Evolutionary conservation across 805 yeast genomes (phyloP).

Genomic region (Komagataella mondaviorum): DNA sequence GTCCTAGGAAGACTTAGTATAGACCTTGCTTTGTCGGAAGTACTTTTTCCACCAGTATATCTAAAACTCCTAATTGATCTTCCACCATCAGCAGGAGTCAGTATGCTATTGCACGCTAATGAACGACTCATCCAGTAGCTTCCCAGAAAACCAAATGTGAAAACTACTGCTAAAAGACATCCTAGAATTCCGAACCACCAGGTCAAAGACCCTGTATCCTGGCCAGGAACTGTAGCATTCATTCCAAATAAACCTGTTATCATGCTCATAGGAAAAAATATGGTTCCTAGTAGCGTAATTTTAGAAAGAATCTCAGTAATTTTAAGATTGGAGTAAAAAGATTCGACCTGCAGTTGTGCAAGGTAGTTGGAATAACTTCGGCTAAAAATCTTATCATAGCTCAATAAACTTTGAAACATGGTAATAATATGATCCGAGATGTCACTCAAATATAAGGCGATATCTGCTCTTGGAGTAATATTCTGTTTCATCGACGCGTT

Average conservation of each 20-base stretch:
- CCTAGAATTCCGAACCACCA: conserved; percentile 38
- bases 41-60: too few relatives aligned
- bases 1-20: conserved; percentile 17
- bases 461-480: conserved; percentile 74
- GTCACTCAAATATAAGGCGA: conserved; percentile 86
- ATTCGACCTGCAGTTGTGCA: conserved; percentile 89
- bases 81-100: too few relatives aligned
- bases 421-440: conserved; percentile 95
- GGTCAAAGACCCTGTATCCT: conserved; percentile 24
- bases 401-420: conserved; percentile 84
- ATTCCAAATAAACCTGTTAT: conserved; percentile 91
- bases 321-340: conserved; percentile 72
- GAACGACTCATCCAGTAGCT: too few relatives aligned
- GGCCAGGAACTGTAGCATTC: conserved; percentile 86
- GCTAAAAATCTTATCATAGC: conserved; percentile 87
- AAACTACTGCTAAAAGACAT: neutral
- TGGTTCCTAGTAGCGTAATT: conserved; percentile 82
- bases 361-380: conserved; percentile 86
- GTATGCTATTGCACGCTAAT: too few relatives aligned
- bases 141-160: too few relatives aligned
- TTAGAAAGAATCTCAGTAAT: conserved; percentile 81
- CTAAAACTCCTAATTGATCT: too few relatives aligned
- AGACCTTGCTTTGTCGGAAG: conserved; percentile 7
- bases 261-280: conserved; percentile 79
- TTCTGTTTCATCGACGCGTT: neutral